Conservation (phyloP, 2,329 filamentous ascomycete genomes). For the Colletotrichum limetticola region DNA sequence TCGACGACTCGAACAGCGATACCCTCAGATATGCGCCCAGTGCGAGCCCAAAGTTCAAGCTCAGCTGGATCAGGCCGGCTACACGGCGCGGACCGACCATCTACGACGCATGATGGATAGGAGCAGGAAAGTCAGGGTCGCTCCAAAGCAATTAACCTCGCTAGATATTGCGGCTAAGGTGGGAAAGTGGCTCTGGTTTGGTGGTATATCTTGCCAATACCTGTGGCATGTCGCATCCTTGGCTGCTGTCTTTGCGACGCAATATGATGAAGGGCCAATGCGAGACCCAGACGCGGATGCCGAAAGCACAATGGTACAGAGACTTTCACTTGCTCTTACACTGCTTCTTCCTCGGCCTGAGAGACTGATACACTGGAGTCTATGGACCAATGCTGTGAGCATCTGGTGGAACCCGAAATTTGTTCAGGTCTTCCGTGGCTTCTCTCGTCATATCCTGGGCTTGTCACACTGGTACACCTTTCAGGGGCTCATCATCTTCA, state of each 20-base stretch:
- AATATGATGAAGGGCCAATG: constrained; percentile 16
- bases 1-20: constrained; percentile 79
- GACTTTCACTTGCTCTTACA: constrained; percentile 40
- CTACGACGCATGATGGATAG: constrained; percentile 79
- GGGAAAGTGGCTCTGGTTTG: constrained; percentile 60
- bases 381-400: constrained; percentile 61
- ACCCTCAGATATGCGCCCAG: constrained; percentile 86
- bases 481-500: constrained; percentile 67
- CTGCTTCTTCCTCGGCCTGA: constrained; percentile 47
- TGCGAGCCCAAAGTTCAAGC: constrained; percentile 81
- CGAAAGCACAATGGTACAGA: constrained; percentile 3
- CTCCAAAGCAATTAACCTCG: constrained; percentile 49
- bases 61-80: constrained; percentile 76
- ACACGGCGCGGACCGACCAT: constrained; percentile 86
- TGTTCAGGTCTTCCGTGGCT: constrained; percentile 68
- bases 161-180: constrained; percentile 55
- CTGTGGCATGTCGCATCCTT: constrained; percentile 60
- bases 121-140: constrained; percentile 58
- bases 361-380: constrained; percentile 56
- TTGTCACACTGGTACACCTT: constrained; percentile 74
- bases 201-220: constrained; percentile 57
- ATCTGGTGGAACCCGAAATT: constrained; percentile 78
- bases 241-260: constrained; percentile 18
- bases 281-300: constrained; percentile 34
- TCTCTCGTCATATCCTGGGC: constrained; percentile 67